These are phyloP conservation scores for Carex arenaria DNA, from an alignment of 202 grass and related monocot genomes.

Conservation along the genomic window DNA sequence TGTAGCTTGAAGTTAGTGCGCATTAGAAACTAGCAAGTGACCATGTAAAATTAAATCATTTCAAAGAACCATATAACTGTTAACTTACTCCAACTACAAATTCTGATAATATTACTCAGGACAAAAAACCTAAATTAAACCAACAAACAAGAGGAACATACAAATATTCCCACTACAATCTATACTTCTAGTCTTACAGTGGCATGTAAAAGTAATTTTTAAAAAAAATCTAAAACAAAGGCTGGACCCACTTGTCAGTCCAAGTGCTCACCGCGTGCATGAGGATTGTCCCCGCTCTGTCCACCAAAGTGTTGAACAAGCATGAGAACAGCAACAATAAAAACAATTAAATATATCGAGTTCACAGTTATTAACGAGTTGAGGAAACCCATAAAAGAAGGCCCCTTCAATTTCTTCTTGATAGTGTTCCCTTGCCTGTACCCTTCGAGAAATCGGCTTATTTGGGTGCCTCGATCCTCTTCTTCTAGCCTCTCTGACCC, in stretches of 20 bases:
- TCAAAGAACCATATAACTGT: not conserved
- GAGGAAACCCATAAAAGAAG: slow-evolving; percentile 82
- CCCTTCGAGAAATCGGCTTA: slow-evolving; percentile 88
- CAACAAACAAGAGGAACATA: not conserved
- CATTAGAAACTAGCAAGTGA: not conserved
- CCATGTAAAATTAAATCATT: not conserved
- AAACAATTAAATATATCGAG: slow-evolving; percentile 67
- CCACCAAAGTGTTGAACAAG: slow-evolving; percentile 57
- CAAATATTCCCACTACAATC: not conserved
- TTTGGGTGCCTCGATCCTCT: slow-evolving; percentile 65
- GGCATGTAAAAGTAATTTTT: not conserved
- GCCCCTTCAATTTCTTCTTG: slow-evolving; percentile 77
- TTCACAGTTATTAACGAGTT: slow-evolving; percentile 71
- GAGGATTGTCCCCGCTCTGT: slow-evolving; percentile 49
- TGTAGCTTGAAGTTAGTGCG: not conserved
- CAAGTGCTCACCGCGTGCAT: slow-evolving; percentile 42
- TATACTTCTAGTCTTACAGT: not conserved
- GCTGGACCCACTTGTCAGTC: slow-evolving; percentile 27
- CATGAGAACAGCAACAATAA: slow-evolving; percentile 57
- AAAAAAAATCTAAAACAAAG: slow-evolving; percentile 3
- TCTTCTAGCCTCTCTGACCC: slow-evolving; percentile 76
- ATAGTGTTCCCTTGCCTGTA: slow-evolving; percentile 84
- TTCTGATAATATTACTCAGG: not conserved
- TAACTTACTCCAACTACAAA: not conserved
- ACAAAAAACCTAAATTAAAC: not conserved